Evolutionary conservation across 495 filamentous ascomycete species (phyloP), one percentile per base, ranked within the genome.

Genomic region (Neurospora pannonica): DNA sequence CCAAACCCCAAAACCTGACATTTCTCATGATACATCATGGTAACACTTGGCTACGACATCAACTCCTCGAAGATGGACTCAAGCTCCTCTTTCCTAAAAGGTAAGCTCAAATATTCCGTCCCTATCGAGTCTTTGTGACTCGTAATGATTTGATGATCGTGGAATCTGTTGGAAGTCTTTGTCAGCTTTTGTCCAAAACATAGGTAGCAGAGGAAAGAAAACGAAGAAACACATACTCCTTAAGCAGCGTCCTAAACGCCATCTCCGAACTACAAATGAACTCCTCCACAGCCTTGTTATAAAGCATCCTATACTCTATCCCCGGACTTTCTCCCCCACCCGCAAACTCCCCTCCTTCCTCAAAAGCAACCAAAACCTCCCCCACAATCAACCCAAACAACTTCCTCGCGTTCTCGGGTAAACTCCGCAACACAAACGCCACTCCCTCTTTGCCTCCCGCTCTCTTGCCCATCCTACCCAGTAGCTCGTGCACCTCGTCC

Each of bases 241-340:
- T 98, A 78, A 99, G 81, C 82, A 99, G 75, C 38, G 93, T 95
- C 75, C 96, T 87, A 83, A 98, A 99, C 77, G 91, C 93, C 89
- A 97, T 94, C 86, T 99, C 96, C 74, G 91, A 97, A 77, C 93
- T 95, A 76, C 95, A 97, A 48, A 98, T 94, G 81, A 99, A 97
- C 80, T 98, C 94, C 83, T 97, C 95, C 31, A 94, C 91, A 21
- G 95, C 95, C 81, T 97, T 97, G 79, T 96, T 94, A 83, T 98
- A 99, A 72, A 98, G 84, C 76, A 92, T 88, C 19, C 93, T 87
- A 81, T 97, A 98, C 83, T 98, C 96, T 38, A 99, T 89, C 1
- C 92, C 92, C 82, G 88, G 75, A 17, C 40, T 17, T 42, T 19
- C 85, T 73, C 78, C 46, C 0, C 38, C 75, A 0, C 19, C 46